Base-by-base conservation (phyloP, 2,329 filamentous ascomycete species). In the Colletotrichum incanum region DNA sequence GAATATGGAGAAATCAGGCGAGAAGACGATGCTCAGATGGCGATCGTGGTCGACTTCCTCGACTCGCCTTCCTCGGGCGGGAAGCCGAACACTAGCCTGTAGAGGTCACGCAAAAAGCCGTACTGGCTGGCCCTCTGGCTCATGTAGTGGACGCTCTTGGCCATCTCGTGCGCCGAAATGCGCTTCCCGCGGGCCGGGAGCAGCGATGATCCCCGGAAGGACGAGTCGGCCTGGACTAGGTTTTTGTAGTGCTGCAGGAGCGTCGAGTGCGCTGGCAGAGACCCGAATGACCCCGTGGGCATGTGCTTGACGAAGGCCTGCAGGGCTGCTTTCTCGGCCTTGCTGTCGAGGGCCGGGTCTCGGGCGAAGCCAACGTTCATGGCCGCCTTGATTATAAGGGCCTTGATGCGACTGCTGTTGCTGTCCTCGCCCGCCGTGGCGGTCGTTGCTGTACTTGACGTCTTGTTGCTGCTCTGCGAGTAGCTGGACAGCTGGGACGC, bases 61-160 rank as follows among this genome's bases (percentile, higher is more conserved):
- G 86, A 84, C 58, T 93, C 90, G 1, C 90, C 92, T 77, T 98
- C 95, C 67, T 98, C 94, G 20, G 94, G 83, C 59, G 92, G 90
- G 78, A 96, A 96, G 4, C 94, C 93, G 80, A 97, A 97, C 3
- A 98, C 94, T 50, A 96, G 87, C 65, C 90, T 89, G 83, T 94
- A 98, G 18, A 98, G 85, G 77, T 98, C 95, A 61, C 91, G 87
- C 74, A 98, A 84, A 87, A 96, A 98, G 11, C 86, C 86, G 81
- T 96, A 96, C 76, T 95, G 91, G 68, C 90, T 88, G 37, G 88
- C 87, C 47, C 90, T 91, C 68, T 90, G 86, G 64, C 89, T 89
- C 89, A 98, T 93, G 86, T 92, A 92, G 64, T 89, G 86, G 8
- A 98, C 93, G 61, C 93, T 94, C 80, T 92, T 93, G 45, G 93